Evolutionary conservation across 768 basidiomycete genomes (phyloP).

Genomic region (Tricholoma saponaceum): DNA sequence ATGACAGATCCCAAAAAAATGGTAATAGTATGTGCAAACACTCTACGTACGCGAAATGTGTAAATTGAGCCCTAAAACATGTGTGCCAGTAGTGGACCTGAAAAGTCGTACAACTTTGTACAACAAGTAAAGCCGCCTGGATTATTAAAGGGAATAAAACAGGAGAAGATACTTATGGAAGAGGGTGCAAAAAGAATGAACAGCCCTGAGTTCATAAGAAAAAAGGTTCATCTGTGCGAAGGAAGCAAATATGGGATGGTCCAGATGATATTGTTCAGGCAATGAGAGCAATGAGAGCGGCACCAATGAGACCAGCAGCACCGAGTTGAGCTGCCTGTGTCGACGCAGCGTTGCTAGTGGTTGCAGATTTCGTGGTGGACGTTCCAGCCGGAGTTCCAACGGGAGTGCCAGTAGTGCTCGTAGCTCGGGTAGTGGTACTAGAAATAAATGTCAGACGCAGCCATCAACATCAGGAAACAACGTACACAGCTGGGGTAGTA

Average conservation of each 20-base stretch:
- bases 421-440: neutral
- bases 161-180: neutral
- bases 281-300: slow-evolving; percentile 40
- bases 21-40: neutral
- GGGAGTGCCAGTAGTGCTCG: slow-evolving; percentile 8
- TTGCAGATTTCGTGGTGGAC: slow-evolving; percentile 6
- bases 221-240: slow-evolving; percentile 11
- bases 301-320: slow-evolving; percentile 36
- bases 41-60: neutral
- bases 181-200: slow-evolving; percentile 15
- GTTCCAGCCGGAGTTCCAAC: slow-evolving; percentile 1
- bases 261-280: slow-evolving; percentile 24
- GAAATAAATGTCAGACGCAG: neutral
- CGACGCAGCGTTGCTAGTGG: slow-evolving; percentile 25
- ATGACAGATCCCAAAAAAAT: no score
- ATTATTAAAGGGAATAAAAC: neutral
- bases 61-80: neutral
- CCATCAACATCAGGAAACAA: neutral
- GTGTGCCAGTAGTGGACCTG: neutral
- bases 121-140: slow-evolving; percentile 4
- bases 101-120: neutral
- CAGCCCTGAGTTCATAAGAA: slow-evolving; percentile 63
- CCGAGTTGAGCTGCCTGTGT: slow-evolving; percentile 32
- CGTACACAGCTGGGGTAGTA: slow-evolving; percentile 4
- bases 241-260: slow-evolving; percentile 1